A percentile compares a stretch with the other conserved stretches of the same genome.
Conservation (phyloP, 176 grass and related monocot species). For the Tillandsia fasciculata region DNA sequence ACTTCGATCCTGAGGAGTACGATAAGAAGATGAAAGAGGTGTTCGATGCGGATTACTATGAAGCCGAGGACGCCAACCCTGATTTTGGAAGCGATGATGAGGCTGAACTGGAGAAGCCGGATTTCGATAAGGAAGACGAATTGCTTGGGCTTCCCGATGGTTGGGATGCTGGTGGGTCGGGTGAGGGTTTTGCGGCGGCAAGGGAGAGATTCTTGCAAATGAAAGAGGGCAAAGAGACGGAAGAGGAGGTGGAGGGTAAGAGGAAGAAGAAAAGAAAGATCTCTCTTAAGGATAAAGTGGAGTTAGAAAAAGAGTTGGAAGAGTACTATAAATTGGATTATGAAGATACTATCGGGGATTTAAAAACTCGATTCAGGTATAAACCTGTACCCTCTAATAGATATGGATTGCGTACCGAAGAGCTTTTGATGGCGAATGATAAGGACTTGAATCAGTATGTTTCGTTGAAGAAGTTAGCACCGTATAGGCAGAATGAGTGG, state of each 20-base stretch:
- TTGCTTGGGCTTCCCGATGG: constrained; percentile 56
- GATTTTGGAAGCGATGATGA: constrained; percentile 52
- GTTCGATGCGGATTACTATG: constrained; percentile 64
- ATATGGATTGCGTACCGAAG: constrained; percentile 46
- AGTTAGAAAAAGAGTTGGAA: constrained; percentile 88
- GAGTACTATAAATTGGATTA: constrained; percentile 96
- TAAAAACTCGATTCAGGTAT: constrained; percentile 93
- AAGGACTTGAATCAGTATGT: constrained; percentile 90
- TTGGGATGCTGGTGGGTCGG: constrained; percentile 29
- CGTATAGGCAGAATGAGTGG: constrained; percentile 79
- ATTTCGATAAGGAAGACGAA: constrained; percentile 88
- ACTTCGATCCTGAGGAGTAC: constrained; percentile 84
- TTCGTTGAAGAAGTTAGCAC: constrained; percentile 80
- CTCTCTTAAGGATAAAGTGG: constrained; percentile 70
- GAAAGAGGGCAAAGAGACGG: constrained; percentile 21
- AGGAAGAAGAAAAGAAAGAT: constrained; percentile 45
- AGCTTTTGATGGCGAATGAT: constrained; percentile 57
- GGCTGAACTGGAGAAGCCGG: constrained; percentile 53
- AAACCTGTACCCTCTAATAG: constrained; percentile 49
- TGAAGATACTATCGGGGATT: constrained; percentile 81
- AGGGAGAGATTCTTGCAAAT: constrained; percentile 31
- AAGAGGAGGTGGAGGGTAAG: constrained; percentile 12
- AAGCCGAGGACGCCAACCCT: constrained; percentile 57
- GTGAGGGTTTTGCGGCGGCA: constrained; percentile 29
- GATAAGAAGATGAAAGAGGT: constrained; percentile 77